Evolutionary conservation across 148 eudicot species (phyloP), one percentile per base, ranked within the genome.

Genomic region (Polygonum aviculare): DNA sequence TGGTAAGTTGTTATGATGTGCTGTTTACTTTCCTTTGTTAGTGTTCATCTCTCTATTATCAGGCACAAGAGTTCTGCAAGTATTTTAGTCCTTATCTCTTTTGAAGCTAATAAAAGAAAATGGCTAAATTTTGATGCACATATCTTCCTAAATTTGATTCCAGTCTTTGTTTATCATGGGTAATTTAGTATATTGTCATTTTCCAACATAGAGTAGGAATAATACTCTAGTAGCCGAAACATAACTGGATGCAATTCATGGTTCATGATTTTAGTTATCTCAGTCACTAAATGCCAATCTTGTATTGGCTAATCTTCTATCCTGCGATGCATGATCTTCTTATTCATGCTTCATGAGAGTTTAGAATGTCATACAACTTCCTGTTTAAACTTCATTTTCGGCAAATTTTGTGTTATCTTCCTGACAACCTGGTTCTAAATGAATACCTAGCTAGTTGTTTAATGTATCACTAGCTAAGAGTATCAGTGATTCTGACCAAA

Each of bases 1-100:
- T 93, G 98, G 98, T 91, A 82, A 79, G 79, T 49, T 77, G 1
- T 55, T 18, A 10, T 2, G 5, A 69, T 38, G 2, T 69, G 11
- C 48, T 35, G 7, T 69, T 45, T 69, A 35, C 38, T 9, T n/a
- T 5, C 49, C 41, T 21, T 45, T 71, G 22, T 5, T 39, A 6
- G 14, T 36, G 19, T 69, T 69, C 45, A 69, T 69, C 4, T 35
- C 44, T 69, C n/a, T 44, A 22, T 36, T 63, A 33, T 12, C n/a
- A 31, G 40, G 3, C 14, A 35, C 41, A 69, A 11, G 72, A 33
- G 18, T 69, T 69, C 45, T 16, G 12, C 19, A 35, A 69, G 72
- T 12, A 35, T 69, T 1, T 39, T 69, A 69, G 26, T 69, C 63
- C 63, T 19, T 7, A 16, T 31, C n/a, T 21, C 63, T 21, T 57